Base-by-base conservation (phyloP, 345 rosid genomes). In the Lepidium sativum region DNA sequence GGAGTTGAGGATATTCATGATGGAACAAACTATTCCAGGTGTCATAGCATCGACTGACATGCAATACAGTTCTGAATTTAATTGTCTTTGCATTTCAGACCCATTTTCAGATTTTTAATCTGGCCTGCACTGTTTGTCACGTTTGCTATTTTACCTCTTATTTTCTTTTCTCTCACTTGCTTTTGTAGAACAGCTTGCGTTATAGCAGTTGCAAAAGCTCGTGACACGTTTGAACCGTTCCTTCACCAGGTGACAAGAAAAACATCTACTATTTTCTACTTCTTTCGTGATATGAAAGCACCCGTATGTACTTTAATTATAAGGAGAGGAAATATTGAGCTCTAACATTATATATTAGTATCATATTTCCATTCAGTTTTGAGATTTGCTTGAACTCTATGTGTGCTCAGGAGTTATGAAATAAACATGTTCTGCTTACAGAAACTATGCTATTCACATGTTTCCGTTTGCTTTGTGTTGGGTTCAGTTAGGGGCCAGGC, bases 1-100 rank as follows among this genome's bases (percentile, higher is more conserved):
- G 98, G 98, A 45, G 96, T 89, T 25, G 98, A 92, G 78, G 98
- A 89, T 73, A 87, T 92, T 72, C 98, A 89, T 76, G 98, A 92
- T 73, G 96, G 98, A 73, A 89, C 92, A 59, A 92, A 92, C 76
- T 92, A 92, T 78, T 87, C 98, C 8, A 85, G 98, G 98, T 85
- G 67, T 52, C 63, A 13, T 67, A 41, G 47, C 53, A 71, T 63
- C 13, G 20, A 50, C 56, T 42, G 49, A 31, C 11, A 25, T 39
- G 44, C 68, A 55, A 34, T 45, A 34, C 60, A 54, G 12, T 65
- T 69, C 6, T 55, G 16, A 37, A 9, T 43, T 34, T 62, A 29
- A 40, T 50, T 65, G 14, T 59, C 60, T 43, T 73, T 33, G 25
- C 58, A 70, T 63, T 43, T 58, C 68, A 62, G 13, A 27, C 58